Evolutionary conservation across 176 grass and related monocot species (phyloP), one percentile per base, ranked within the genome.

Genomic region (Alloteropsis semialata): DNA sequence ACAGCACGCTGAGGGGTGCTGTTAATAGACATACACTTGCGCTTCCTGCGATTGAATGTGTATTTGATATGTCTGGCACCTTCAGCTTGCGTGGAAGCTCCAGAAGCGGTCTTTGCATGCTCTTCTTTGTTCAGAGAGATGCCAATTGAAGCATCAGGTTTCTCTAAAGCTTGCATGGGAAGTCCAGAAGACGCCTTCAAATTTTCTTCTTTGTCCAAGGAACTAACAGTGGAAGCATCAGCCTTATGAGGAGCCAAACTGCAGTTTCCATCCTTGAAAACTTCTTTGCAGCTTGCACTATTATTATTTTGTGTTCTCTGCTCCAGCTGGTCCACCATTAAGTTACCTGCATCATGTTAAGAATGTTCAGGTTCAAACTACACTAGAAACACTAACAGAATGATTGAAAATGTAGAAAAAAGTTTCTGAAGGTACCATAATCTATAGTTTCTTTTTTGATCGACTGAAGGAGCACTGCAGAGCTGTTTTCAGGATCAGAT

Each of bases 31-130:
- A n/a, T 69, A 45, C 74, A 62, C 74, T 95, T 99, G 65, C 96
- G 87, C 75, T 96, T 99, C 75, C 91, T 96, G 77, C 85, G 89
- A 43, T 87, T 94, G 84, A 98, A 98, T 56, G 96, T 99, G 77
- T 93, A 95, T 86, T 87, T 99, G 68, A 96, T 87, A 41, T 74
- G 82, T 77, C 87, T 87, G n/a, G 44, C 57, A 37, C 87, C 73
- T 92, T 89, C 87, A 86, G 62, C 76, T 88, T 90, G 87, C 63
- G 65, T 33, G 46, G 85, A 72, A 71, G 65, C 86, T 84, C 32
- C 80, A 69, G 83, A 76, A 50, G 39, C 58, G 54, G 56, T 37
- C 4, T 80, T 84, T 54, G 55, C 45, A 36, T 69, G 42, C 11
- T 81, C 70, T 34, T 75, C 61, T 65, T 87, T 69, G 49, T 74